These are phyloP conservation scores for Trichothecium roseum DNA, from an alignment of 2,329 filamentous ascomycete species.

Conservation along the genomic window DNA sequence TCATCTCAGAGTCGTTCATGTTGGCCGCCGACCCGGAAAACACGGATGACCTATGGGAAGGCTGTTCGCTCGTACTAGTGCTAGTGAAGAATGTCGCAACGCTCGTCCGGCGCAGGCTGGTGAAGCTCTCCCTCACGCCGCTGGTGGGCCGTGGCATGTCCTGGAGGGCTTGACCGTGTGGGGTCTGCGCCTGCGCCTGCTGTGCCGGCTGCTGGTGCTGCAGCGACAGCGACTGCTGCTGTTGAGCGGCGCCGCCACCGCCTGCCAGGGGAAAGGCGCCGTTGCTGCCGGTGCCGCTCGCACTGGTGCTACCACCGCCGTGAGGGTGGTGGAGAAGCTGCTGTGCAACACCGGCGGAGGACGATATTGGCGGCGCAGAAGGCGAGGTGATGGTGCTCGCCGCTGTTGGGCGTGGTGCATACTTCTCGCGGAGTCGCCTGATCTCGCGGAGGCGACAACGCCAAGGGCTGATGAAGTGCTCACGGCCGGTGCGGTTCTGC, in stretches of 20 bases:
- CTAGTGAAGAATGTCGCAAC: conserved; percentile 55
- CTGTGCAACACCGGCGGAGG: no score
- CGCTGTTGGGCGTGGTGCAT: conserved; percentile 23
- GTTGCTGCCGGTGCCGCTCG: not conserved
- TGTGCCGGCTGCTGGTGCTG: conserved; percentile 9
- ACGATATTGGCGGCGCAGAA: conserved; percentile 16
- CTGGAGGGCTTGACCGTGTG: no score
- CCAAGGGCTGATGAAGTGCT: conserved; percentile 76
- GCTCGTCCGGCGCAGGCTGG: conserved; percentile 49
- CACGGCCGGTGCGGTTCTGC: conserved; percentile 64
- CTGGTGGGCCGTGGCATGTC: conserved; percentile 29
- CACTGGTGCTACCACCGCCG: conserved; percentile 11
- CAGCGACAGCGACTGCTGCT: conserved; percentile 1
- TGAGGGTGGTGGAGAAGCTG: conserved; percentile 8
- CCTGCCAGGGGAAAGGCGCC: no score
- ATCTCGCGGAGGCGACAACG: conserved; percentile 78
- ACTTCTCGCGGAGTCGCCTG: conserved; percentile 64
- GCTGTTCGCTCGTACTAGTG: conserved; percentile 44
- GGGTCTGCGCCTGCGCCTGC: conserved; percentile 10
- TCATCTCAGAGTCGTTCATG: conserved; percentile 44
- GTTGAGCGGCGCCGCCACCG: not conserved
- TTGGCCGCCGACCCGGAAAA: conserved; percentile 37
- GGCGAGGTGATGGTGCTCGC: conserved; percentile 6
- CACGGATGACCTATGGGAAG: conserved; percentile 48
- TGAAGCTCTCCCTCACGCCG: conserved; percentile 50